Conservation (phyloP, 1,139 yeast genomes). For the Blastobotrys buckinghamii region DNA sequence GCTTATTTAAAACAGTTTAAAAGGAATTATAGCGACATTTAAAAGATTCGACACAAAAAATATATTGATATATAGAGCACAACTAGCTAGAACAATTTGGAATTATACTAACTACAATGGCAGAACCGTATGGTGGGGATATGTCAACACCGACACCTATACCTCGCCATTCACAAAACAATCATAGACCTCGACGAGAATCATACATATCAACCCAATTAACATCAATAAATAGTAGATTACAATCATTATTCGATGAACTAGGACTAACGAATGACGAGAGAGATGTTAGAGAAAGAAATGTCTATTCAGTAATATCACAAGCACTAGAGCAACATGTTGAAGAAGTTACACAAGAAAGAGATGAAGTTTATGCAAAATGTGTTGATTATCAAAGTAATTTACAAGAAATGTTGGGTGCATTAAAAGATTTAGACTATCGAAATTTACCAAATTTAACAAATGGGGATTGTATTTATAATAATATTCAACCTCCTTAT, state of each 20-base stretch:
- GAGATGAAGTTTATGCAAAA: slow-evolving; percentile 23
- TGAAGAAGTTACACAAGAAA: slow-evolving; percentile 25
- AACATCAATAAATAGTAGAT: slow-evolving; percentile 23
- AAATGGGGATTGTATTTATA: slow-evolving; percentile 3
- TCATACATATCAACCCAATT: slow-evolving; percentile 30
- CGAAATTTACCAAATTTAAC: slow-evolving; percentile 9
- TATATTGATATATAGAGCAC: no score
- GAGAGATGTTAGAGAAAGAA: slow-evolving; percentile 28
- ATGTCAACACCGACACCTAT: no score
- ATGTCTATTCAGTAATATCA: slow-evolving; percentile 28
- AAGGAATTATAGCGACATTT: no score
- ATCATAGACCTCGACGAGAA: no score
- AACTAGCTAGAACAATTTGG: no score
- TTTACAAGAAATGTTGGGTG: slow-evolving; percentile 25
- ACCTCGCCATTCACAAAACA: no score
- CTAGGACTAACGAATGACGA: slow-evolving; percentile 29
- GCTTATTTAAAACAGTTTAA: no score
- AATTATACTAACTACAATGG: no score
- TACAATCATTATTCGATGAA: slow-evolving; percentile 33
- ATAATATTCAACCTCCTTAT: slow-evolving; percentile 25
- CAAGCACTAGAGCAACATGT: slow-evolving; percentile 31
- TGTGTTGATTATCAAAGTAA: slow-evolving; percentile 26
- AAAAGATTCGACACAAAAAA: no score
- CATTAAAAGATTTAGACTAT: slow-evolving; percentile 27
- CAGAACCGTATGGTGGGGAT: no score